phyloP scores from a whole-genome alignment of 495 filamentous ascomycete species.

The Thermothielavioides terrestris region DNA sequence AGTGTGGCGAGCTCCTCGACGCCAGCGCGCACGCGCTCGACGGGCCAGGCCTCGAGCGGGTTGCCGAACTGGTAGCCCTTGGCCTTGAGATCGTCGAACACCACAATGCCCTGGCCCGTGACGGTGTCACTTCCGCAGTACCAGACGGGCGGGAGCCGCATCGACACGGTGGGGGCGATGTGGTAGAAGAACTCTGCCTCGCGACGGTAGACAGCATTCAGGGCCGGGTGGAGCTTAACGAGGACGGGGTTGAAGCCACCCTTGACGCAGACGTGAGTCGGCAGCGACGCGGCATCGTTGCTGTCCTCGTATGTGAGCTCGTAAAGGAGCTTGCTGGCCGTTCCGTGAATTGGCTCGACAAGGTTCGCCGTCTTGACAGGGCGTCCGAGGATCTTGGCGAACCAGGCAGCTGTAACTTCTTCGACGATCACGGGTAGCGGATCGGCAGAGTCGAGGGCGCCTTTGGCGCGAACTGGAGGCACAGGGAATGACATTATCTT shows the following conservation, averaged over 20 bases:
- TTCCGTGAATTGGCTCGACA: not conserved
- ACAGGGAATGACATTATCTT: not conserved
- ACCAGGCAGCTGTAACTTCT: not conserved
- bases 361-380: not conserved
- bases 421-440: not conserved
- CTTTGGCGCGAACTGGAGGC: not conserved
- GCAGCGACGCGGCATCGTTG: not conserved
- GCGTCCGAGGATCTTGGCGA: not conserved
- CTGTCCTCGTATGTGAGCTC: conserved; percentile 1
- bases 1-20: conserved; percentile 1
- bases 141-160: not conserved
- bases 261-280: not conserved
- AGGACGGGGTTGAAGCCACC: not conserved
- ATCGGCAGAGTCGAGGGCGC: not conserved
- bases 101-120: not conserved
- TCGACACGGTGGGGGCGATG: not conserved
- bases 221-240: not conserved
- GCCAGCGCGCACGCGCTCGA: not conserved
- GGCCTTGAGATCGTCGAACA: not conserved
- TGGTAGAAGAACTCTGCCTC: conserved; percentile 3
- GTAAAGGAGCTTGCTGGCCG: not conserved
- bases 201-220: conserved; percentile 2
- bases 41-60: not conserved
- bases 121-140: not conserved
- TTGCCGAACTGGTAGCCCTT: not conserved